These are phyloP conservation scores for Thelonectria olida DNA, from an alignment of 2,329 filamentous ascomycete genomes.

Conservation along the genomic window DNA sequence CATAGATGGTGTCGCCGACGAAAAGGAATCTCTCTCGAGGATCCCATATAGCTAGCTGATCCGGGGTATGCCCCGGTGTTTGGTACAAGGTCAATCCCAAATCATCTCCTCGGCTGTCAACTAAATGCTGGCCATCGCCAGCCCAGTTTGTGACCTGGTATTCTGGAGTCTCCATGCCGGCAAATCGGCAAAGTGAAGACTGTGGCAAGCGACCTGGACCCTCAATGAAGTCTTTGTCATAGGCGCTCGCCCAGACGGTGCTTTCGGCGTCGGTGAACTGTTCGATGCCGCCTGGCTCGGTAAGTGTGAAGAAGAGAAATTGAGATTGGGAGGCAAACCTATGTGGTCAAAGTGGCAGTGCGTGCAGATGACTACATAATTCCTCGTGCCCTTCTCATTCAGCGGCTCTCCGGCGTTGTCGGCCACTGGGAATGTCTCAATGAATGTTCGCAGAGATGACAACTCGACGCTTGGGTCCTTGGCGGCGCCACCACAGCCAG, in stretches of 20 bases:
- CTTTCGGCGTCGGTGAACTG: slow-evolving; percentile 41
- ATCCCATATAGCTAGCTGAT: slow-evolving; percentile 56
- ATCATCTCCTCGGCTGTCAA: slow-evolving; percentile 16
- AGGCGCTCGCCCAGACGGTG: slow-evolving; percentile 44
- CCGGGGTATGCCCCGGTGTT: slow-evolving; percentile 57
- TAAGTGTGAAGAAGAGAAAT: too few species aligned
- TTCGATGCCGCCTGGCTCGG: slow-evolving; percentile 43
- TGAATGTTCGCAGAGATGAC: slow-evolving; percentile 50
- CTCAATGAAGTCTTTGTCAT: slow-evolving; percentile 50
- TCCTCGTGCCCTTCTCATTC: slow-evolving; percentile 45
- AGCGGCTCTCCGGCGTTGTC: slow-evolving; percentile 46
- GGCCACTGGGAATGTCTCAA: slow-evolving; percentile 51
- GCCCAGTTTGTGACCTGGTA: slow-evolving; percentile 54
- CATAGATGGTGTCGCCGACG: slow-evolving; percentile 57
- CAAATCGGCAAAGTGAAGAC: slow-evolving; percentile 51
- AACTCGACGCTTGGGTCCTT: slow-evolving; percentile 35
- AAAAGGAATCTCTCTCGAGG: slow-evolving; percentile 52
- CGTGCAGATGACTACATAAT: slow-evolving; percentile 53
- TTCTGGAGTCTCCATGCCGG: slow-evolving; percentile 47
- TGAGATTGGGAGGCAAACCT: too few species aligned
- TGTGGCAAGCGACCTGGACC: slow-evolving; percentile 44
- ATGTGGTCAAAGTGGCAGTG: slow-evolving; percentile 59
- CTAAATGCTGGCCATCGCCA: slow-evolving; percentile 46
- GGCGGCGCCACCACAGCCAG: slow-evolving; percentile 53
- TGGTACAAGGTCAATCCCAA: slow-evolving; percentile 54